phyloP scores from a whole-genome alignment of 2,329 filamentous ascomycete genomes.

The Penicillium aurantiogriseum region DNA sequence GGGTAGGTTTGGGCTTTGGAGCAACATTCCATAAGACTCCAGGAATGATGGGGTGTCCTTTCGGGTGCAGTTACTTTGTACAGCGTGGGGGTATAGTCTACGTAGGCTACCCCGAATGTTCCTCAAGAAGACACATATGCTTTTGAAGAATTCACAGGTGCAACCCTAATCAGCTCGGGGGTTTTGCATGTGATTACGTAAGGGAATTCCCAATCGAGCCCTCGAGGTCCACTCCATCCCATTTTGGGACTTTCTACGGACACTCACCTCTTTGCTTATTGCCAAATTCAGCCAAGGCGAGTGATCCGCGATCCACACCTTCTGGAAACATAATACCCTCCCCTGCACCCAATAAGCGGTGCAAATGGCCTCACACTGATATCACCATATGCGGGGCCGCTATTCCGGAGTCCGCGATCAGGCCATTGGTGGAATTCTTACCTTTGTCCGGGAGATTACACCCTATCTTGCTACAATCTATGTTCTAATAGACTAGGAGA shows the following conservation, averaged over 20 bases:
- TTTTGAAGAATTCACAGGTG: conserved; percentile 3
- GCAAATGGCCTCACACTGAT: conserved; percentile 19
- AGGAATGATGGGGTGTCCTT: background rate
- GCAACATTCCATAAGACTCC: conserved; percentile 6
- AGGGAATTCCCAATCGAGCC: background rate
- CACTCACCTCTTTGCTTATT: conserved; percentile 2
- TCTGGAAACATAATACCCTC: conserved; percentile 22
- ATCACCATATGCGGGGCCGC: conserved; percentile 25
- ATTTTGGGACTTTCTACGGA: background rate
- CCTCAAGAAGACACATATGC: background rate
- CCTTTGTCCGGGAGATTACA: background rate
- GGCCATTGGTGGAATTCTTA: conserved; percentile 7
- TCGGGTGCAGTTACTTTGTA: background rate
- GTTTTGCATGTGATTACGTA: conserved; percentile 9
- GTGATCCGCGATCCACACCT: conserved; percentile 28
- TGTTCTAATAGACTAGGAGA: background rate
- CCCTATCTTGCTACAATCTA: conserved; percentile 1
- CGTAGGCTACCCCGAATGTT: background rate
- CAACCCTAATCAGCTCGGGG: conserved; percentile 1
- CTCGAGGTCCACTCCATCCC: background rate
- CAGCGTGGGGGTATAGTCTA: background rate
- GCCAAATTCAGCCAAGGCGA: conserved; percentile 18
- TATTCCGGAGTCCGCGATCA: conserved; percentile 8
- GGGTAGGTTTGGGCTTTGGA: conserved; percentile 6
- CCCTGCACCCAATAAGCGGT: conserved; percentile 14